Conservation (phyloP, 306 rosid species). For the Cyclanthera cordifolia region DNA sequence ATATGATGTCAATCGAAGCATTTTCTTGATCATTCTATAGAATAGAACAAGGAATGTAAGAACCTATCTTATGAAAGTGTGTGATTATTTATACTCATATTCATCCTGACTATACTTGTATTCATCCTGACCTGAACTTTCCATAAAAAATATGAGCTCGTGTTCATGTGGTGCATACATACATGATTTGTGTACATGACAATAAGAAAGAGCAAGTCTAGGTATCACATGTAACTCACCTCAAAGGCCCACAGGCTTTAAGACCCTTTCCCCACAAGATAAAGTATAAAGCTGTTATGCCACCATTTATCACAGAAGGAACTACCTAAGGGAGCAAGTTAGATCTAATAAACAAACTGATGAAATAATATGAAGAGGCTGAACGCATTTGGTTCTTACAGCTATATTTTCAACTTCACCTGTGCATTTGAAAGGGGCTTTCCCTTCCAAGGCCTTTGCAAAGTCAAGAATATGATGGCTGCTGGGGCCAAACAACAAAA, state of each 20-base stretch:
- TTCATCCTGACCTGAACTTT: not conserved
- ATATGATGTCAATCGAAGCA: not conserved
- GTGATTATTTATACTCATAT: not conserved
- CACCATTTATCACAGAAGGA: slow-evolving; percentile 87
- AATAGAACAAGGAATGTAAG: not conserved
- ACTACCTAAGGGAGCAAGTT: slow-evolving; percentile 55
- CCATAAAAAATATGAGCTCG: not conserved
- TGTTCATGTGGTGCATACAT: not conserved
- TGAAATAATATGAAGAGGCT: slow-evolving; percentile 9
- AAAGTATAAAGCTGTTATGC: slow-evolving; percentile 73
- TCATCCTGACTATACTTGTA: not conserved
- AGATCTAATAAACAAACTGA: slow-evolving; percentile 14
- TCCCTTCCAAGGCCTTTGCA: slow-evolving; percentile 99
- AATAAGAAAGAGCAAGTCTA: slow-evolving; percentile 10
- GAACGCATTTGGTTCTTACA: not conserved
- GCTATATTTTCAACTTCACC: slow-evolving; percentile 30
- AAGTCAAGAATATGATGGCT: slow-evolving; percentile 55
- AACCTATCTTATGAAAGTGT: not conserved
- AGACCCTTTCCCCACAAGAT: slow-evolving; percentile 98
- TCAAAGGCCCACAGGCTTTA: slow-evolving; percentile 91
- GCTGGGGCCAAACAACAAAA: slow-evolving; percentile 76
- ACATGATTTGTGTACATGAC: not conserved
- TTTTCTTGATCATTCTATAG: not conserved
- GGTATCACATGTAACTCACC: slow-evolving; percentile 37
- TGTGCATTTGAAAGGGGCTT: slow-evolving; percentile 80